Base-by-base conservation (phyloP, 2,329 filamentous ascomycete species). In the Exophiala viscosa region DNA sequence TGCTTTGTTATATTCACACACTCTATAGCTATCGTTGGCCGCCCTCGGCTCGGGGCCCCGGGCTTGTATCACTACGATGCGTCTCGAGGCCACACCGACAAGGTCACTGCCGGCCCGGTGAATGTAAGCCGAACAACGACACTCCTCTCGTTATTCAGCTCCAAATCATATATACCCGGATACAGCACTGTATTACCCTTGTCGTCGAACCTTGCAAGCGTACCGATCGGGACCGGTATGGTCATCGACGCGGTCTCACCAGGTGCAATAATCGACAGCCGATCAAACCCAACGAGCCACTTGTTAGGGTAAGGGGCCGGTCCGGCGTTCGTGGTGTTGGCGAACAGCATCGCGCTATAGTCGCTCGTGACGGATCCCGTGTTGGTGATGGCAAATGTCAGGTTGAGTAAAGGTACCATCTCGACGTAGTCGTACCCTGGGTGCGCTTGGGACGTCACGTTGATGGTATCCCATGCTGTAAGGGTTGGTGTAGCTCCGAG, bases 281-380 rank as follows among this genome's bases (percentile, higher is more conserved):
- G 62, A n/a, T 70, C 66, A 40, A 67, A 72, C 0, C 67, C 69
- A 2, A 71, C 67, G 3, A 75, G 64, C 64, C 67, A 70, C 49
- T 74, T 74, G 44, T 66, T 69, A 1, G 72, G 72, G 18, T 66
- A 63, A 0, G 72, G 72, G n/a, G 61, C 55, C 1, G 72, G 71
- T 0, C 72, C 72, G 2, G 67, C 67, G 18, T 65, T 59, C 1
- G 61, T 67, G 8, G 69, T 67, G 20, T 23, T 23, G 5, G 63
- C 61, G 47, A 73, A 74, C 0, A 68, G 56, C 57, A 74, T 67
- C 1, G 65, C 70, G 0, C 69, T 66, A 50, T 73, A 75, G 48
- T 73, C 72, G 0, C 71, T 74, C 6, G 56, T 40, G 0, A 54
- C 49, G 5, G 48, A 40, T 5, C 72, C 71, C 0, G 65, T 67